Evolutionary conservation across 1,284 basidiomycete genomes (phyloP).

Genomic region (Vanrija sp.): DNA sequence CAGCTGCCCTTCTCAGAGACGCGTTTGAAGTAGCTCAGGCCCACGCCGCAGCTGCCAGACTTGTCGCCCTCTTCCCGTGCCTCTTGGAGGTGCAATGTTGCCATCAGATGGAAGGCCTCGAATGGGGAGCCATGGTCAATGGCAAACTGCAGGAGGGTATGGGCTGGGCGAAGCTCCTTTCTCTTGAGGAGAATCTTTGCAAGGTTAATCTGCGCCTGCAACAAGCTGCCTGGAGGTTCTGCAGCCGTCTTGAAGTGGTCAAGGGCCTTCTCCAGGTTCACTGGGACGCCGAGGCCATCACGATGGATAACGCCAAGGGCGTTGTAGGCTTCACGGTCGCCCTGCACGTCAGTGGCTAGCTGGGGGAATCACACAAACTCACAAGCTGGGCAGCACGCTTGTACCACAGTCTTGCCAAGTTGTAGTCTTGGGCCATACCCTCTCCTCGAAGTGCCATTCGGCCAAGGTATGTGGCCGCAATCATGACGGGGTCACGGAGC

Average conservation of each 20-base stretch:
- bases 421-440: constrained; percentile 73
- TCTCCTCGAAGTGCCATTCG: constrained; percentile 93
- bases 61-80: constrained; percentile 47
- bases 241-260: constrained; percentile 75
- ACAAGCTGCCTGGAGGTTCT: constrained; percentile 53
- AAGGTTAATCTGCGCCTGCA: constrained; percentile 86
- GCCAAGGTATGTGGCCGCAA: constrained; percentile 77
- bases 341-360: constrained; percentile 30
- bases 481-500: constrained; percentile 55
- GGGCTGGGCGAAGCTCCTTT: constrained; percentile 40
- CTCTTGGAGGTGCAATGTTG: constrained; percentile 65
- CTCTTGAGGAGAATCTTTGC: constrained; percentile 75
- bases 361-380: constrained; percentile 27
- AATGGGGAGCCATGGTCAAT: constrained; percentile 79
- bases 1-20: constrained; percentile 83
- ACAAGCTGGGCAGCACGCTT: constrained; percentile 68
- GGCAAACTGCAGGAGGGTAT: constrained; percentile 71
- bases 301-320: constrained; percentile 86
- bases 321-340: constrained; percentile 82
- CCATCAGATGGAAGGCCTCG: constrained; percentile 88
- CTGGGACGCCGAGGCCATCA: constrained; percentile 72
- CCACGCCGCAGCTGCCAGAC: constrained; percentile 68
- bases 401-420: constrained; percentile 87
- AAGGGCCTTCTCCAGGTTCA: constrained; percentile 55
- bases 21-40: constrained; percentile 76